Evolutionary conservation across 164 flowering plant genomes (phyloP), one percentile per base, ranked within the genome.

Genomic region (Cinnamomum chago): DNA sequence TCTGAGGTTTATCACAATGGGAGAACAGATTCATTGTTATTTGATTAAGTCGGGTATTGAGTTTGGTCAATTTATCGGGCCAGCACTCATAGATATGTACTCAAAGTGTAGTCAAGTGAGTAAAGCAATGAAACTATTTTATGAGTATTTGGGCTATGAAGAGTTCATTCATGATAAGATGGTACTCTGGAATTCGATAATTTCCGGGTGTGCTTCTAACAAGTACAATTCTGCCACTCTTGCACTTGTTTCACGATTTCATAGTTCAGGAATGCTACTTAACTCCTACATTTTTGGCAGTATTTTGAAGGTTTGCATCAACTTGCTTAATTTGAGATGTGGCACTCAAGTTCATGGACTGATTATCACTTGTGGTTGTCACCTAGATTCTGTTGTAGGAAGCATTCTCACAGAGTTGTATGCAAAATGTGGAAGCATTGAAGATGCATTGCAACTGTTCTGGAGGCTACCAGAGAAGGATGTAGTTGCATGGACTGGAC

Each of bases 341-440:
- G 83, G 81, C 18, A 62, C 33, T 67, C 83, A 81, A 70, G 65
- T 73, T 62, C 83, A 81, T 81, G 83, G 81, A 23, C 71, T 81
- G 71, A 62, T 78, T 70, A 74, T 81, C 12, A 71, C 75, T 25
- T 65, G 68, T 60, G 81, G 83, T 58, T 75, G 65, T 66, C 74
- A 74, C 30, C 73, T 73, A 27, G 83, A 81, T 73, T 68, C 50
- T 51, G 69, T 73, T 33, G 70, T 78, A 50, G 83, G 77, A 70
- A 81, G 81, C 66, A 58, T 73, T 62, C 81, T 81, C 47, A 47
- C 71, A 62, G 81, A 76, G 66, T 76, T 81, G 35, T 78, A 81
- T 71, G 76, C 77, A 22, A 76, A 73, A 67, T 77, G 73, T 51
- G 81, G 79, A 64, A 62, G 62, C 18, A 47, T 70, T 1, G 50